Conservation (phyloP, 805 yeast species). For the Scheffersomyces lignosus region DNA sequence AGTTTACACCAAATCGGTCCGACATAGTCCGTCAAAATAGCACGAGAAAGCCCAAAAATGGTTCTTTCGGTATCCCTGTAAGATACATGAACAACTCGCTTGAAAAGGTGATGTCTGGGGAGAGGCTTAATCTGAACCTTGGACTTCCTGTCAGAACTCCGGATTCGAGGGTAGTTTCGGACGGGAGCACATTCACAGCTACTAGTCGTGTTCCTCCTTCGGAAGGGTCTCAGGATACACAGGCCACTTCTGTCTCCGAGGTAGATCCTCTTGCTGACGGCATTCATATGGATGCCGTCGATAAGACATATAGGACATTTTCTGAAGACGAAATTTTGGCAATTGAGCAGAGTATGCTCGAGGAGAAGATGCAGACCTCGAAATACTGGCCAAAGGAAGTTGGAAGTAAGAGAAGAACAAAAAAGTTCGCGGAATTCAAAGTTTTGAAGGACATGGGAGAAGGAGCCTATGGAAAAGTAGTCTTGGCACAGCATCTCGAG, state of each 20-base stretch:
- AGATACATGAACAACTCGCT: constrained; percentile 4
- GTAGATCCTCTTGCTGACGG: too few relatives aligned
- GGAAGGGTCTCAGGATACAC: background rate
- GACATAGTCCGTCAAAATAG: constrained; percentile 35
- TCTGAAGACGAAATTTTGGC: constrained; percentile 45
- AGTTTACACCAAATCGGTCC: constrained; percentile 26
- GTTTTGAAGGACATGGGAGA: constrained; percentile 83
- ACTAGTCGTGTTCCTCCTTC: background rate
- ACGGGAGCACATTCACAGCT: background rate
- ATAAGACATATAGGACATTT: constrained; percentile 18
- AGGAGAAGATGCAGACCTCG: constrained; percentile 35
- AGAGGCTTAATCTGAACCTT: background rate
- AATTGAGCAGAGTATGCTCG: constrained; percentile 47
- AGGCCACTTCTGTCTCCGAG: background rate
- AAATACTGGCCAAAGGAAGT: constrained; percentile 48
- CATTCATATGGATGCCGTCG: background rate
- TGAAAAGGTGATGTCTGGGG: background rate
- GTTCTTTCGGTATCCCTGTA: constrained; percentile 29
- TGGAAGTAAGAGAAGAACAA: constrained; percentile 70
- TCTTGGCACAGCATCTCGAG: constrained; percentile 65
- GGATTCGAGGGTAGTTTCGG: background rate
- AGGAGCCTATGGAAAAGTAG: constrained; percentile 96
- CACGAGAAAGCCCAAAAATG: constrained; percentile 30
- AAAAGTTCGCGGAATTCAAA: constrained; percentile 68
- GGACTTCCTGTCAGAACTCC: background rate